These are phyloP conservation scores for Ceratonia siliqua DNA, from an alignment of 306 rosid species.

Conservation along the genomic window DNA sequence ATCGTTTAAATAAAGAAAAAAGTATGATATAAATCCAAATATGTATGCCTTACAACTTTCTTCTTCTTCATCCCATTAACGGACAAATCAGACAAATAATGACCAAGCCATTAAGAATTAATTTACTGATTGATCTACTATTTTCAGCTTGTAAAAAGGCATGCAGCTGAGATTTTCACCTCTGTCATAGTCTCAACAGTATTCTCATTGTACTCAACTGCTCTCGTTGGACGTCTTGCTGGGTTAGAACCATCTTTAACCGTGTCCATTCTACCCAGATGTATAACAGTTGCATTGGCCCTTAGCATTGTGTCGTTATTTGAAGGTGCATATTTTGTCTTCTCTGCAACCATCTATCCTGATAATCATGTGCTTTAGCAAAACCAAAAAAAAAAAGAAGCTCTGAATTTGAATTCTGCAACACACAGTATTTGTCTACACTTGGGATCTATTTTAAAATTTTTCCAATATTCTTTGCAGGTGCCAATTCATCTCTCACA, in stretches of 20 bases:
- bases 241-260: constrained; percentile 89
- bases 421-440: neutral
- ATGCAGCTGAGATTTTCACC: constrained; percentile 94
- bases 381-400: neutral
- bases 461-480: constrained; percentile 42
- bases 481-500: constrained; percentile 86
- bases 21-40: neutral
- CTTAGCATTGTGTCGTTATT: constrained; percentile 90
- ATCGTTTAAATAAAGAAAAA: neutral
- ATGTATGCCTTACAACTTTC: constrained; percentile 6
- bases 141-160: constrained; percentile 94
- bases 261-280: constrained; percentile 84
- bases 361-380: constrained; percentile 2
- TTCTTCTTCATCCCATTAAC: neutral
- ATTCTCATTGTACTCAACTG: constrained; percentile 93
- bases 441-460: constrained; percentile 17
- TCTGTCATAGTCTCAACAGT: constrained; percentile 79
- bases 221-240: constrained; percentile 80
- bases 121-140: constrained; percentile 17
- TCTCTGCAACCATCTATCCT: neutral
- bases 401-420: neutral
- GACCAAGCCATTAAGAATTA: constrained; percentile 4
- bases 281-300: constrained; percentile 94
- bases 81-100: constrained; percentile 22
- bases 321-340: constrained; percentile 64